phyloP scores from a whole-genome alignment of 768 basidiomycete genomes.

The Tylopilus vinaceipallidus region DNA sequence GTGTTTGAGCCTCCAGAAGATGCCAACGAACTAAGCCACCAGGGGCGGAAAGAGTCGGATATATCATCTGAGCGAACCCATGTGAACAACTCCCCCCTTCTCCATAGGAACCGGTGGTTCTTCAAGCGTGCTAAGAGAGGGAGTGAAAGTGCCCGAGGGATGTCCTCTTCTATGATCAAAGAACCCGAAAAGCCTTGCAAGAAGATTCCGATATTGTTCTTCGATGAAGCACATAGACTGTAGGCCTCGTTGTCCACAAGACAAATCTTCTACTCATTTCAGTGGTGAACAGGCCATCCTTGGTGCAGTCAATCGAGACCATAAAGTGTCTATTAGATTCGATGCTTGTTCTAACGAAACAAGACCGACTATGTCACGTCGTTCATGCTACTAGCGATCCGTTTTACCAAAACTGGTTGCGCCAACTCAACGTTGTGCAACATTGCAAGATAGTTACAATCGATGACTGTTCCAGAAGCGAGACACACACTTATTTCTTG shows the following conservation, averaged over 20 bases:
- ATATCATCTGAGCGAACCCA: constrained; percentile 44
- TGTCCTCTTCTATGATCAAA: constrained; percentile 31
- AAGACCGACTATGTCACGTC: constrained; percentile 81
- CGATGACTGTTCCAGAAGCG: constrained; percentile 73
- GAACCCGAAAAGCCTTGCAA: constrained; percentile 45
- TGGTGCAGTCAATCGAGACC: constrained; percentile 74
- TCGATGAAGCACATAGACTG: constrained; percentile 87
- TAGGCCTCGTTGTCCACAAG: constrained; percentile 34
- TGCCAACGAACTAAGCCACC: constrained; percentile 19
- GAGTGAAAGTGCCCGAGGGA: constrained; percentile 30
- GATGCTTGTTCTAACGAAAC: constrained; percentile 84
- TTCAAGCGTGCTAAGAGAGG: constrained; percentile 27
- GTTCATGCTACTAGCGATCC: constrained; percentile 82
- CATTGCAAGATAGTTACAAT: constrained; percentile 85
- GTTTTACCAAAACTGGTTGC: constrained; percentile 81
- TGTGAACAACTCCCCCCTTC: constrained; percentile 34
- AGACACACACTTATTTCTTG: constrained; percentile 64
- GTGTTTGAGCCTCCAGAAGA: constrained; percentile 53
- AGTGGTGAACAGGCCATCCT: constrained; percentile 50
- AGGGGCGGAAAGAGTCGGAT: constrained; percentile 29
- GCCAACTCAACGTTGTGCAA: constrained; percentile 77
- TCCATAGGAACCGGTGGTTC: constrained; percentile 28
- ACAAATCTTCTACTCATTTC: not conserved
- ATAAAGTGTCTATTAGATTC: constrained; percentile 86
- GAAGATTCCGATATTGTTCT: constrained; percentile 76